These are phyloP conservation scores for Cladosporium oxysporum DNA, from an alignment of 2,329 filamentous ascomycete genomes.

Conservation along the genomic window DNA sequence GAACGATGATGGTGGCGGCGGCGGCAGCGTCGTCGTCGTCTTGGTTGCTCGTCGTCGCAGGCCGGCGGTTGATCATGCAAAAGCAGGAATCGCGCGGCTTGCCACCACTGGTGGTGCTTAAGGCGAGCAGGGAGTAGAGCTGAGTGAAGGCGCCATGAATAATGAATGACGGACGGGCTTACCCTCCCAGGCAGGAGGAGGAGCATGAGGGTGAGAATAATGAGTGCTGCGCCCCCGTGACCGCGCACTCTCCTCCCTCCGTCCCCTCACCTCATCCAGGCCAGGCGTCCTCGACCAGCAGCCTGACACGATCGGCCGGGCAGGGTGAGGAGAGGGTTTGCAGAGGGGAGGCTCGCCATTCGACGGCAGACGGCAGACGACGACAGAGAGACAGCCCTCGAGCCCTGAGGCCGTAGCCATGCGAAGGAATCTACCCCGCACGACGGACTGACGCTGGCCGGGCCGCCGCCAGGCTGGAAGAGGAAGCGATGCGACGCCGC, in stretches of 20 bases:
- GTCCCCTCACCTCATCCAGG: not conserved
- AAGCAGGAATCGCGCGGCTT: not conserved
- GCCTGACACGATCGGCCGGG: not conserved
- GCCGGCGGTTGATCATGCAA: not conserved
- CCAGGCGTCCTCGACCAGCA: not conserved
- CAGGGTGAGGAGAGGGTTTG: not conserved
- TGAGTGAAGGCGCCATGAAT: not conserved
- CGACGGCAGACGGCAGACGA: not conserved
- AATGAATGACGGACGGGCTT: not conserved
- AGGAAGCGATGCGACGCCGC: not conserved
- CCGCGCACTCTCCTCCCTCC: slow-evolving; percentile 1
- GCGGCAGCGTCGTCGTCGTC: not conserved
- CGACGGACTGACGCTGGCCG: not conserved
- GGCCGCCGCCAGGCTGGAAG: slow-evolving; percentile 5
- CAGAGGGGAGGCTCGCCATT: not conserved
- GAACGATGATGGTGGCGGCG: not conserved
- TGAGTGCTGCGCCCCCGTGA: not conserved
- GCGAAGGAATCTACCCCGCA: slow-evolving; percentile 3
- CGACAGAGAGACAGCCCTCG: not conserved
- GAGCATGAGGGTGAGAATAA: not conserved
- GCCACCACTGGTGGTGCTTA: not conserved
- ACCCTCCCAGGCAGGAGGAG: not conserved
- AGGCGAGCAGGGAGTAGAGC: not conserved
- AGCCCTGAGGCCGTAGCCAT: not conserved
- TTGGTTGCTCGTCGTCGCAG: not conserved